Percentiles rank a stretch among this genome's conserved stretches.
Evolutionary conservation across 2,329 filamentous ascomycete genomes (phyloP).

Genomic region (Fusarium torulosum): DNA sequence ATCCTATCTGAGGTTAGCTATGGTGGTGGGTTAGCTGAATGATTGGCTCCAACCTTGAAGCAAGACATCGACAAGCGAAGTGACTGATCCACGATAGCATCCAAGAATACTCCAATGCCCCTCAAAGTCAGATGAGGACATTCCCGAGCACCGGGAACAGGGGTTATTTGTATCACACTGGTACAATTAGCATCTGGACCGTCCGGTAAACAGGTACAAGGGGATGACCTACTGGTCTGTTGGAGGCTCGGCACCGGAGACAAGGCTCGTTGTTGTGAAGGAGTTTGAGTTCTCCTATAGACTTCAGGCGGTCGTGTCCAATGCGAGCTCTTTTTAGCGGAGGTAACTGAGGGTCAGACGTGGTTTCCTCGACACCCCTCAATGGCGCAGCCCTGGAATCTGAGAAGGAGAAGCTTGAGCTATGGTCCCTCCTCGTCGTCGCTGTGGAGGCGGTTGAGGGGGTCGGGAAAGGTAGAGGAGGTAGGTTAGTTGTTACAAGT

Average conservation of each 20-base stretch:
- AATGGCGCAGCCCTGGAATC: constrained; percentile 54
- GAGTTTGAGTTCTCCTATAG: constrained; percentile 68
- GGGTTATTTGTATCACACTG: constrained; percentile 66
- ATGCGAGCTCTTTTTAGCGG: constrained; percentile 67
- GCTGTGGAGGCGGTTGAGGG: constrained; percentile 49
- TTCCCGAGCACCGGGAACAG: constrained; percentile 61
- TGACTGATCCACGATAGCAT: constrained; percentile 64
- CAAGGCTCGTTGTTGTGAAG: constrained; percentile 63
- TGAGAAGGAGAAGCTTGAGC: constrained; percentile 54
- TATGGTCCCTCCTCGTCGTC: constrained; percentile 47
- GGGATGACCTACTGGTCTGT: constrained; percentile 58
- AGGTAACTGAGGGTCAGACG: constrained; percentile 65
- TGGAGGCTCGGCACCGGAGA: constrained; percentile 63
- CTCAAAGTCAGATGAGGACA: constrained; percentile 53
- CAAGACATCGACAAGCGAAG: constrained; percentile 62
- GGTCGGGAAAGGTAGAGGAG: constrained; percentile 49
- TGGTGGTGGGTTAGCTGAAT: not conserved
- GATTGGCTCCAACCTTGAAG: constrained; percentile 59
- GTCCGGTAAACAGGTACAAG: not conserved
- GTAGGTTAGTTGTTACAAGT: constrained; percentile 48
- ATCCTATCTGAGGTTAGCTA: constrained; percentile 52
- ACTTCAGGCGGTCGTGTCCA: constrained; percentile 66
- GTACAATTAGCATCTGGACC: constrained; percentile 25
- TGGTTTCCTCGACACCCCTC: constrained; percentile 60
- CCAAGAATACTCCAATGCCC: constrained; percentile 64